A percentile compares a stretch with the other conserved stretches of the same genome.
Conservation (phyloP, 1,284 basidiomycete genomes). For the Sporisorium exsertum region DNA sequence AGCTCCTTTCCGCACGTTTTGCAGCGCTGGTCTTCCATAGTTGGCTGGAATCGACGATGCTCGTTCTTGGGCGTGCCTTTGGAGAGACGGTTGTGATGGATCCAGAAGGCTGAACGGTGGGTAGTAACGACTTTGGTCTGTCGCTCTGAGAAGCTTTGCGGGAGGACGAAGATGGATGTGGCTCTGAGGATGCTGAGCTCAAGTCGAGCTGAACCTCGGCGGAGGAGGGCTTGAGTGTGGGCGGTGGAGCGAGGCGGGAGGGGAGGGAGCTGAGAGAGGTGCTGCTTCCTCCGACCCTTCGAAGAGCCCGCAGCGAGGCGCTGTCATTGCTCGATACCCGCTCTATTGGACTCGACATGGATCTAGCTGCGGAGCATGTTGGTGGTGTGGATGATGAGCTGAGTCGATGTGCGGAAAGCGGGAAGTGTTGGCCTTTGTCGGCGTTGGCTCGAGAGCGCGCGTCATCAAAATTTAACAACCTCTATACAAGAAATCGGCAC, state of each 20-base stretch:
- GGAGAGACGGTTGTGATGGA: constrained; percentile 20
- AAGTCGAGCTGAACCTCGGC: constrained; percentile 55
- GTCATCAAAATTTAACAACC: constrained; percentile 1
- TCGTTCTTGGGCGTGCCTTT: constrained; percentile 38
- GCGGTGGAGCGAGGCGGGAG: constrained; percentile 33
- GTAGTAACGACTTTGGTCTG: constrained; percentile 13
- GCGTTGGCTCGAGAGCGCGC: constrained; percentile 32
- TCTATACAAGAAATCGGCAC: neutral
- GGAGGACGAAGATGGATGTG: constrained; percentile 1
- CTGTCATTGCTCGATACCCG: constrained; percentile 24
- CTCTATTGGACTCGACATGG: constrained; percentile 40
- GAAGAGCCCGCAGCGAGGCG: constrained; percentile 23
- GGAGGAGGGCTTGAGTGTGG: constrained; percentile 40
- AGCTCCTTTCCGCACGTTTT: constrained; percentile 61
- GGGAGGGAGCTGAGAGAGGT: constrained; percentile 52
- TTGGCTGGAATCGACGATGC: constrained; percentile 46
- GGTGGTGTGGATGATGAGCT: neutral
- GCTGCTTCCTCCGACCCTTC: constrained; percentile 28
- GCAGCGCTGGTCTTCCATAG: constrained; percentile 65
- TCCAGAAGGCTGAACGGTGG: constrained; percentile 12
- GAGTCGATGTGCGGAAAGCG: neutral
- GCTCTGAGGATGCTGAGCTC: constrained; percentile 42
- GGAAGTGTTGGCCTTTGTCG: neutral
- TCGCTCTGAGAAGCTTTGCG: neutral
- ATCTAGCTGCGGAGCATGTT: constrained; percentile 7